Base-by-base conservation (phyloP, 805 yeast species). In the Soucietia sequanensis region DNA sequence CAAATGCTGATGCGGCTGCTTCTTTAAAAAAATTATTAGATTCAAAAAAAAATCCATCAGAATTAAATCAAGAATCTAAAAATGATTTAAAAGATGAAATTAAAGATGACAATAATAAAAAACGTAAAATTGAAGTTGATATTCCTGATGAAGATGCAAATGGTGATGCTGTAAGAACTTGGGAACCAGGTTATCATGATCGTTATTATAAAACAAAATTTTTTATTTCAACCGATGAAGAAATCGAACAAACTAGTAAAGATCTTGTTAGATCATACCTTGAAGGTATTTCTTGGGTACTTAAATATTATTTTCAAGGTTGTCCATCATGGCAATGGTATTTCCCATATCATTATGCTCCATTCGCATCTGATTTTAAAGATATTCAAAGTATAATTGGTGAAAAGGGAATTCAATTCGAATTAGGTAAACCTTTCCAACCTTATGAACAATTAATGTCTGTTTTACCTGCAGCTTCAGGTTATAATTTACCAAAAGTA, bases 291-390 rank as follows among this genome's bases (percentile, higher is more conserved):
- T 80, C 96, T n/a, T 93, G 99, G 99, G 95, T 83, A 1, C 68
- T 93, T 44, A 62, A 87, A 35, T 93, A 93, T 58, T 93, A 93
- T 62, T 91, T 87, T 59, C 98, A 93, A 60, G 98, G 97, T 2
- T 91, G 98, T 63, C 95, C 96, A 0, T 91, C 98, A 0, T 93
- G 99, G 99, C 81, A 81, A 36, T 93, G 99, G 99, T 93, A 79
- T 59, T 93, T 83, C 51, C 99, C 98, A 0, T 91, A 82, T 56
- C 98, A 93, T 55, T 95, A 93, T 64, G 98, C 99, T 0, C 99
- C 99, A 15, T 90, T 93, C 70, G 98, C 97, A 0, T 75, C 82
- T 5, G 99, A 93, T 58, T 85, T 93, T 50, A 68, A 59, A 2
- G 76, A 79, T 30, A 52, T 84, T 27, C 54, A 58, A 8, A 75